Percentiles rank a stretch among this genome's conserved stretches.
Evolutionary conservation across 2,329 filamentous ascomycete genomes (phyloP).

Genomic region (Fusarium cyanostomum): DNA sequence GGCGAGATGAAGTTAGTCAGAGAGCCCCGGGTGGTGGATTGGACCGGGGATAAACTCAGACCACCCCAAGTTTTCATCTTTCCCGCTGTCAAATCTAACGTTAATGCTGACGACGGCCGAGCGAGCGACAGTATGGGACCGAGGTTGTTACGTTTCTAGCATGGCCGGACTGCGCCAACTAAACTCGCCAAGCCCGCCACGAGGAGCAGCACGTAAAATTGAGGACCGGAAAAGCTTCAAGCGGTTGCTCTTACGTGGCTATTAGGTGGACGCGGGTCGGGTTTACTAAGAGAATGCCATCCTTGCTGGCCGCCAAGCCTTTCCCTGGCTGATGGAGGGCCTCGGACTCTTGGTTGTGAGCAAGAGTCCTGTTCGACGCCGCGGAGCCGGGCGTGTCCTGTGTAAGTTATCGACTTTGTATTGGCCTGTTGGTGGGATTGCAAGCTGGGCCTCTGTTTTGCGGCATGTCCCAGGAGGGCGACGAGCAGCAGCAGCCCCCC

Average conservation of each 20-base stretch:
- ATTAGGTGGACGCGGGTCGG: conserved; percentile 33
- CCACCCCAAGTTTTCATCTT: conserved; percentile 27
- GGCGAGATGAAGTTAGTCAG: conserved; percentile 39
- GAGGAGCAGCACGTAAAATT: background rate
- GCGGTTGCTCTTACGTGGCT: conserved; percentile 40
- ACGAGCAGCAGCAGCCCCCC: background rate
- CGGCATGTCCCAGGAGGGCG: too few relatives aligned
- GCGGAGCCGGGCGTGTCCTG: conserved; percentile 16
- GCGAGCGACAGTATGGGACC: background rate
- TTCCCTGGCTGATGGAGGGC: conserved; percentile 20
- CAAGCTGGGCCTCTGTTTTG: background rate
- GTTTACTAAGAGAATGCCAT: conserved; percentile 41
- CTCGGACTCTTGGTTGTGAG: background rate
- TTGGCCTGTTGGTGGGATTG: conserved; percentile 18
- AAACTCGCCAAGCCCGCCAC: background rate
- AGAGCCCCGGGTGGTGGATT: conserved; percentile 13
- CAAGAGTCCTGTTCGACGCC: conserved; percentile 10
- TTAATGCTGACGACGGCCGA: conserved; percentile 15
- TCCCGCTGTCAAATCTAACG: conserved; percentile 14
- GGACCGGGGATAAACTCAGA: conserved; percentile 33
- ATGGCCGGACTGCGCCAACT: background rate
- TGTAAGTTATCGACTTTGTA: conserved; percentile 25
- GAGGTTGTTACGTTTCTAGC: background rate
- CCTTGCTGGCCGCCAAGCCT: conserved; percentile 32
- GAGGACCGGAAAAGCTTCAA: conserved; percentile 2